Conservation (phyloP, 805 yeast genomes). For the Vanderwaltozyma polyspora region DNA sequence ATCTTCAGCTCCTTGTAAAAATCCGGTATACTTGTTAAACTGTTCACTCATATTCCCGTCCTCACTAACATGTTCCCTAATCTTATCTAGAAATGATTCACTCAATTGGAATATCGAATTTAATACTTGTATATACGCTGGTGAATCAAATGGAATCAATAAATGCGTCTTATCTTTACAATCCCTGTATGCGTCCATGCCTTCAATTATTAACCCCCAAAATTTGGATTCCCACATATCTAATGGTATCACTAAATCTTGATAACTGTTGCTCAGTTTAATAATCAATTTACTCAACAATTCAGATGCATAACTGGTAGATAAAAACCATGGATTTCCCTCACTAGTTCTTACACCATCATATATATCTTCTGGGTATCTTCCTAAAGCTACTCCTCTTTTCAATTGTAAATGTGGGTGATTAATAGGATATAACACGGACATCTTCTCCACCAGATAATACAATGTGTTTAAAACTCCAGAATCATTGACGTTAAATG, state of each 20-base stretch:
- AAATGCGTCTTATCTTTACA: slow-evolving; percentile 6
- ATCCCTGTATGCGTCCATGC: background rate
- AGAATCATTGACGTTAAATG: slow-evolving; percentile 51
- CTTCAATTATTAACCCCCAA: slow-evolving; percentile 17
- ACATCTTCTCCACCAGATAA: slow-evolving; percentile 57
- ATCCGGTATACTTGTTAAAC: slow-evolving; percentile 70
- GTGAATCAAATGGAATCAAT: slow-evolving; percentile 20
- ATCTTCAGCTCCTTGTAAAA: slow-evolving; percentile 75
- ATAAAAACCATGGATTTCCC: slow-evolving; percentile 91
- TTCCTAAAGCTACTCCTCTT: slow-evolving; percentile 61
- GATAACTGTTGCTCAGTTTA: slow-evolving; percentile 28
- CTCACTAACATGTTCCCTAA: slow-evolving; percentile 48
- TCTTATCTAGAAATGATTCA: slow-evolving; percentile 53
- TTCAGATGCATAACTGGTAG: slow-evolving; percentile 62
- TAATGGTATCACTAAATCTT: slow-evolving; percentile 34
- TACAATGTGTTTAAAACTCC: slow-evolving; percentile 52
- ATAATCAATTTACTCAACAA: slow-evolving; percentile 44
- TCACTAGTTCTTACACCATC: slow-evolving; percentile 61
- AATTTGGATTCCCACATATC: slow-evolving; percentile 15
- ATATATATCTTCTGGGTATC: slow-evolving; percentile 88
- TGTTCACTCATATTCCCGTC: slow-evolving; percentile 80
- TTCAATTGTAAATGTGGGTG: slow-evolving; percentile 19
- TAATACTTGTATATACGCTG: slow-evolving; percentile 37
- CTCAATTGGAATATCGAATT: slow-evolving; percentile 40
- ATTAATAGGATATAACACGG: slow-evolving; percentile 67